These are phyloP conservation scores for Metarhizium sp. DNA, from an alignment of 2,329 filamentous ascomycete genomes.

Conservation along the genomic window DNA sequence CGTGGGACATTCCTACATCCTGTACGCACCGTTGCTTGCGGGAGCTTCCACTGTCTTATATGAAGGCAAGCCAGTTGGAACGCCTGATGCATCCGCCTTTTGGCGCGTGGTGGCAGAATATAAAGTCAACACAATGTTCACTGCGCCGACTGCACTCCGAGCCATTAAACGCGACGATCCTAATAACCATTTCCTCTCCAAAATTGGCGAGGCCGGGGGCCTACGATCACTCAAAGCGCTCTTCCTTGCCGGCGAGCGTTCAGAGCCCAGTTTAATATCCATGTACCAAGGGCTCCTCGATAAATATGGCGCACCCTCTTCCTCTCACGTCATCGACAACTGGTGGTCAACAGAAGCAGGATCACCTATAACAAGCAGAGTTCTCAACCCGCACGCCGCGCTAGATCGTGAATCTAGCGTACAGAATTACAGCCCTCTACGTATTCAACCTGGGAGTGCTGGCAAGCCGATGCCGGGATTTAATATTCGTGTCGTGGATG, in stretches of 20 bases:
- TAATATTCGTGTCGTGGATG: slow-evolving; percentile 76
- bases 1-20: slow-evolving; percentile 62
- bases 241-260: slow-evolving; percentile 83
- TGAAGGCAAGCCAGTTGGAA: slow-evolving; percentile 90
- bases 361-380: slow-evolving; percentile 43
- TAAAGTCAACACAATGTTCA: slow-evolving; percentile 75
- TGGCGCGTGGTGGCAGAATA: slow-evolving; percentile 83
- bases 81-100: slow-evolving; percentile 77
- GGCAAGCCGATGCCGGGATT: slow-evolving; percentile 90
- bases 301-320: slow-evolving; percentile 45
- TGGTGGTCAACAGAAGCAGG: slow-evolving; percentile 54
- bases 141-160: slow-evolving; percentile 76
- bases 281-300: slow-evolving; percentile 69
- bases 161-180: slow-evolving; percentile 84
- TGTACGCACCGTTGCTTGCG: slow-evolving; percentile 78
- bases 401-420: too few species aligned
- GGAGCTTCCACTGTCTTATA: slow-evolving; percentile 83
- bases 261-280: slow-evolving; percentile 74
- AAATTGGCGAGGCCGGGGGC: slow-evolving; percentile 57
- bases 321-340: slow-evolving; percentile 47
- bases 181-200: slow-evolving; percentile 54
- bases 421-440: slow-evolving; percentile 4
- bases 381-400: too few species aligned
- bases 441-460: slow-evolving; percentile 75
- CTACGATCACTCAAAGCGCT: slow-evolving; percentile 61